These are phyloP conservation scores for Cornus kousa DNA, from an alignment of 148 eudicot genomes.

Conservation along the genomic window DNA sequence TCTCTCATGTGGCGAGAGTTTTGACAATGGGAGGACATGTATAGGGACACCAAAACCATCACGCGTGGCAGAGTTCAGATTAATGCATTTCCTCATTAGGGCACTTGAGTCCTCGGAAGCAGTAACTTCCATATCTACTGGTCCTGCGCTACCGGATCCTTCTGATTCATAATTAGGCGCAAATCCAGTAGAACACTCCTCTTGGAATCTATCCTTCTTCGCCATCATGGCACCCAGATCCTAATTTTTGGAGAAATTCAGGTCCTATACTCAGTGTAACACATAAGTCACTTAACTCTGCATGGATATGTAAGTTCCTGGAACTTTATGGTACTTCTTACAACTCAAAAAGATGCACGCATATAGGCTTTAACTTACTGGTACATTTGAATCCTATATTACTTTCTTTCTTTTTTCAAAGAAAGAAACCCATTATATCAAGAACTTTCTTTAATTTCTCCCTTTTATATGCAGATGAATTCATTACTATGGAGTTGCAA, in stretches of 20 bases:
- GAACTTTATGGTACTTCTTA: neutral
- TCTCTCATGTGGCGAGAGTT: conserved; percentile 42
- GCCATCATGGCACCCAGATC: conserved; percentile 33
- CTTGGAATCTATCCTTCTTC: conserved; percentile 48
- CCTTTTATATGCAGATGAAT: neutral
- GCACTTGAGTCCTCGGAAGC: conserved; percentile 39
- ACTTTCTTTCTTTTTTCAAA: neutral
- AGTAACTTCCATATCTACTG: conserved; percentile 29
- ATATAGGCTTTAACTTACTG: no score
- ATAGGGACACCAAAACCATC: conserved; percentile 56
- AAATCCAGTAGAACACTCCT: conserved; percentile 31
- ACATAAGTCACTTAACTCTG: conserved; percentile 1
- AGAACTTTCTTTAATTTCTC: neutral
- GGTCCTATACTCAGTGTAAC: neutral
- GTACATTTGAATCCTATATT: neutral
- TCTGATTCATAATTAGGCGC: conserved; percentile 43
- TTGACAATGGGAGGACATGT: conserved; percentile 42
- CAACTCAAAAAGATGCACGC: neutral
- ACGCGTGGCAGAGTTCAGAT: conserved; percentile 34
- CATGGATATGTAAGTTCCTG: neutral
- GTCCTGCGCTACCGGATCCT: conserved; percentile 59
- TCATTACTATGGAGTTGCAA: neutral
- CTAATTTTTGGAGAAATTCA: neutral
- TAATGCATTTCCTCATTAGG: conserved; percentile 47
- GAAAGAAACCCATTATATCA: neutral